Base-by-base conservation (phyloP, 495 filamentous ascomycete species). In the Hyaloscypha variabilis region DNA sequence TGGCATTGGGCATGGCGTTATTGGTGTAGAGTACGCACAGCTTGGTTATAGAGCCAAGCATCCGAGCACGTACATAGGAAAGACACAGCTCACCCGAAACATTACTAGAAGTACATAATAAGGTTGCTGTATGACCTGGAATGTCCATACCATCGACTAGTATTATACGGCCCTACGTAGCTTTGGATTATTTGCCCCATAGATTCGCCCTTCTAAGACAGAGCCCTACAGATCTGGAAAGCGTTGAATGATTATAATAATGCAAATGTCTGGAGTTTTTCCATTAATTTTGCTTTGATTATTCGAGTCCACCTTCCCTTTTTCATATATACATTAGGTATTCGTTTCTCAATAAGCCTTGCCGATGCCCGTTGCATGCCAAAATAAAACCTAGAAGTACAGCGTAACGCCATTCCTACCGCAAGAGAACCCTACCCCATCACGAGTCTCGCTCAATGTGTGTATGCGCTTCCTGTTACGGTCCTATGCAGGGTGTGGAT, bases 321-420 rank as follows among this genome's bases (percentile, higher is more conserved):
- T 29, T 36, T 56, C 21, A 63, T 69, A 66, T 64, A 69, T 51
- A 69, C 60, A 69, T 69, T 69, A 69, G 55, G 50, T 66, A 63
- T 31, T 39, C 31, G 23, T 60, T 60, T 49, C 29, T 25, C 54
- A 53, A 55, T 19, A 58, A 61, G 53, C 52, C 52, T 17, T 58
- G 28, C 56, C 31, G 31, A 49, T 42, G 53, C 26, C 54, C 63
- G 46, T 49, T 46, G 42, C 30, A 62, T 36, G 31, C 56, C 39
- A 24, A 59, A 59, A 50, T 46, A 60, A 55, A 34, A 34, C n/a
- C n/a, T 34, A 34, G 31, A 63, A 52, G 34, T 69, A 69, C 67
- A 69, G 24, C 46, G 52, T 39, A 52, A 63, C 63, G 53, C 36
- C 54, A 26, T 58, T 3, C 21, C 53, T 6, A 11, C 28, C 24